These are phyloP conservation scores for Holtermannia corniformis DNA, from an alignment of 768 basidiomycete genomes.

Conservation along the genomic window DNA sequence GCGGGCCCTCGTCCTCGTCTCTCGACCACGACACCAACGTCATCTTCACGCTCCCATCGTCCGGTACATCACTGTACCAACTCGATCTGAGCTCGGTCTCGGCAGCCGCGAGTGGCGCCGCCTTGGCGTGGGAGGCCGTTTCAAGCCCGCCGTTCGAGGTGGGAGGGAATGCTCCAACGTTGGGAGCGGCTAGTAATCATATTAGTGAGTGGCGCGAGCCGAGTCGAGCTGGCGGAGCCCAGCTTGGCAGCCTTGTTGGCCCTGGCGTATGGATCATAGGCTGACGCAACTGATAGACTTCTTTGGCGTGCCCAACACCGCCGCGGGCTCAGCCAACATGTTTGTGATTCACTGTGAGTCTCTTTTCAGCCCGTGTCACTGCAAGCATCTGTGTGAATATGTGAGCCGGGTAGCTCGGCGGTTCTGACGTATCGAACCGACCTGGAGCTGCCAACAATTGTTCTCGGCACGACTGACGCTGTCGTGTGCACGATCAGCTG, in stretches of 20 bases:
- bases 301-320: conserved; percentile 57
- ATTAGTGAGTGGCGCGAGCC: conserved; percentile 45
- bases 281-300: conserved; percentile 47
- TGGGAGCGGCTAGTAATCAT: conserved; percentile 79
- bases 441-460: too few relatives aligned
- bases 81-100: conserved; percentile 62
- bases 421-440: too few relatives aligned
- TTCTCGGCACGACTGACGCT: too few relatives aligned
- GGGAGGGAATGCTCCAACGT: conserved; percentile 56
- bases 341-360: conserved; percentile 80
- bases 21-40: conserved; percentile 92
- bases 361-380: conserved; percentile 1
- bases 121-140: conserved; percentile 59
- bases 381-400: too few relatives aligned
- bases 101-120: conserved; percentile 48
- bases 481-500: too few relatives aligned
- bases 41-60: conserved; percentile 52
- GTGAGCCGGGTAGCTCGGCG: too few relatives aligned
- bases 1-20: conserved; percentile 51
- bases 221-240: too few relatives aligned
- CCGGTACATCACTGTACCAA: conserved; percentile 47
- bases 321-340: conserved; percentile 63
- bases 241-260: neutral
- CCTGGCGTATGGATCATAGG: neutral
- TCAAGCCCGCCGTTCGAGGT: conserved; percentile 52